Conservation (phyloP, 495 filamentous ascomycete genomes). For the Hypomontagnella monticulosa region DNA sequence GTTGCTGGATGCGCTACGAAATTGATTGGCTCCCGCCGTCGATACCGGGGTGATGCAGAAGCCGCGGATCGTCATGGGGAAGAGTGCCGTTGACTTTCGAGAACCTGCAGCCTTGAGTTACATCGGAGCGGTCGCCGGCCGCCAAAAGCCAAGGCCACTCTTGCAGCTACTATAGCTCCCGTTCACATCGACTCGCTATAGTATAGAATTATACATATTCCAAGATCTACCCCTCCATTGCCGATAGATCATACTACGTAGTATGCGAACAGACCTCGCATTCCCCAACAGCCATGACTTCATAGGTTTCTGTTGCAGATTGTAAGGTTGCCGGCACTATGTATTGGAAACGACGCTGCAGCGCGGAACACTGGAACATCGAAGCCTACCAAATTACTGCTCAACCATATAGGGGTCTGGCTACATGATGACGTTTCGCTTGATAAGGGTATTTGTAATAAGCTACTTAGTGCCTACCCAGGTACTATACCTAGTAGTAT, state of each 20-base stretch:
- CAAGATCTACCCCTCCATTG: conserved; percentile 45
- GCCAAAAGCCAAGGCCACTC: conserved; percentile 12
- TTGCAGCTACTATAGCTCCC: conserved; percentile 18
- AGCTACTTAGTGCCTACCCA: background rate
- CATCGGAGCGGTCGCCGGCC: conserved; percentile 37
- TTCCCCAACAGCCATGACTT: conserved; percentile 29
- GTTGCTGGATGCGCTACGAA: conserved; percentile 33
- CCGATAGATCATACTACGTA: conserved; percentile 43
- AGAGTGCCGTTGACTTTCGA: conserved; percentile 27
- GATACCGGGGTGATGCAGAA: conserved; percentile 30
- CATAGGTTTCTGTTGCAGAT: conserved; percentile 20
- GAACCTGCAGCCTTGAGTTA: conserved; percentile 42
- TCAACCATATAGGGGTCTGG: background rate
- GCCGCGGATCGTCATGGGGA: conserved; percentile 36
- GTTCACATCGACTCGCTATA: conserved; percentile 23
- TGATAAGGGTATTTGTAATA: background rate
- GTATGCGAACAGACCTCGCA: conserved; percentile 18
- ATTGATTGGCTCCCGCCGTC: conserved; percentile 36
- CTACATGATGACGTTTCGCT: background rate
- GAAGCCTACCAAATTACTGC: background rate
- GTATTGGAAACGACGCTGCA: conserved; percentile 30
- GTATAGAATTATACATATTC: conserved; percentile 30
- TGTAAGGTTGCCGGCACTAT: background rate
- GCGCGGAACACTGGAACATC: conserved; percentile 3
- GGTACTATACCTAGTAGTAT: too few species aligned